Evolutionary conservation across 2,329 filamentous ascomycete genomes (phyloP).

Genomic region (Talaromyces sp.): DNA sequence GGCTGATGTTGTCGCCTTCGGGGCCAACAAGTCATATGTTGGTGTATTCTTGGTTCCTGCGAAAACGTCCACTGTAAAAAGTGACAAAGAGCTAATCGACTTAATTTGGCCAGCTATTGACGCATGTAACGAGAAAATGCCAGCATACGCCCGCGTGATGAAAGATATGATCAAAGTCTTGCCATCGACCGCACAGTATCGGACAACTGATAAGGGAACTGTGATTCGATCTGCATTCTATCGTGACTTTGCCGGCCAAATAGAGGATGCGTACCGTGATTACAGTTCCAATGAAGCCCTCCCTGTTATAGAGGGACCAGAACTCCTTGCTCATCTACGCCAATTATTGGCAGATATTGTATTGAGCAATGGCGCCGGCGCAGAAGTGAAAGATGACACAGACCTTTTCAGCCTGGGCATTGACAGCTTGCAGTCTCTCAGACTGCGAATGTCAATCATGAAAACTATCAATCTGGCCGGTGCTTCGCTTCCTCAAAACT

Average conservation of each 20-base stretch:
- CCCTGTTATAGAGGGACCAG: background rate
- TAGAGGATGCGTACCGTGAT: slow-evolving; percentile 44
- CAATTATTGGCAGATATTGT: background rate
- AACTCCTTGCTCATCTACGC: background rate
- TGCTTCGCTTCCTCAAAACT: background rate
- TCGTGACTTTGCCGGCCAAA: slow-evolving; percentile 47
- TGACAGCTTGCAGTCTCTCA: slow-evolving; percentile 58
- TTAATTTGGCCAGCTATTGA: slow-evolving; percentile 37
- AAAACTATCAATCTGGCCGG: slow-evolving; percentile 25
- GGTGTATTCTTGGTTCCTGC: background rate
- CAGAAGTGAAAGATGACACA: slow-evolving; percentile 37
- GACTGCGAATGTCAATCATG: slow-evolving; percentile 53
- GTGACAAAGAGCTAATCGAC: background rate
- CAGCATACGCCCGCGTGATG: slow-evolving; percentile 53
- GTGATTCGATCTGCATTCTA: slow-evolving; percentile 54
- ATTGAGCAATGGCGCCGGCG: slow-evolving; percentile 24
- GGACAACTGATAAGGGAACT: slow-evolving; percentile 56
- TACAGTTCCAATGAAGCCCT: slow-evolving; percentile 21
- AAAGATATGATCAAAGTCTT: slow-evolving; percentile 53
- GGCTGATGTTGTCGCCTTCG: slow-evolving; percentile 15
- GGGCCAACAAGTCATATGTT: slow-evolving; percentile 16
- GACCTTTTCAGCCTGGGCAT: slow-evolving; percentile 60
- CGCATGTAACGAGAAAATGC: slow-evolving; percentile 49
- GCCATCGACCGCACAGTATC: slow-evolving; percentile 44
- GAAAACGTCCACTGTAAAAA: background rate